Evolutionary conservation across 2,329 filamentous ascomycete species (phyloP).

Genomic region (Kalmusia sp.): DNA sequence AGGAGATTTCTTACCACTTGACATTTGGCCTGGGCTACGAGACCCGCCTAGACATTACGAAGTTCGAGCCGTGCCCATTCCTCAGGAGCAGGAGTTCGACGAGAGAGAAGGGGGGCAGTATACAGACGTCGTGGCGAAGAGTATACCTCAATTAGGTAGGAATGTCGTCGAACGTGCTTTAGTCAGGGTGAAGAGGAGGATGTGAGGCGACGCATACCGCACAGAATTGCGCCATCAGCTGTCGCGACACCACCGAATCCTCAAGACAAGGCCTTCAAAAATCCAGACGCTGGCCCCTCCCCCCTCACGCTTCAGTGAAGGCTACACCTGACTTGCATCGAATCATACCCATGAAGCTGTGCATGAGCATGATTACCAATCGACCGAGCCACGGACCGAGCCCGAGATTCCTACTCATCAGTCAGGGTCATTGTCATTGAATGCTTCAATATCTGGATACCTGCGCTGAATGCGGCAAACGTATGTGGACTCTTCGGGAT

Average conservation of each 20-base stretch:
- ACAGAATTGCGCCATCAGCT: background rate
- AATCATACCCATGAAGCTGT: too few relatives aligned
- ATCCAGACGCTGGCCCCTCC: too few relatives aligned
- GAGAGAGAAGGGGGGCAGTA: conserved; percentile 21
- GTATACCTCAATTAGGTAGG: conserved; percentile 43
- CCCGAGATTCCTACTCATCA: too few relatives aligned
- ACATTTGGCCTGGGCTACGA: conserved; percentile 76
- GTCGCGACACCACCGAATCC: background rate
- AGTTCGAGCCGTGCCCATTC: conserved; percentile 30
- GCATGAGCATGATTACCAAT: too few relatives aligned
- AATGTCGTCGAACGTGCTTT: conserved; percentile 45
- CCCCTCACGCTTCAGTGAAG: too few relatives aligned
- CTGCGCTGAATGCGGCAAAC: too few relatives aligned
- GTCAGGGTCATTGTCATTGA: too few relatives aligned
- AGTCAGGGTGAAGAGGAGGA: conserved; percentile 44
- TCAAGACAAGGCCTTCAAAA: too few relatives aligned
- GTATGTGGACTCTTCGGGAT: too few relatives aligned
- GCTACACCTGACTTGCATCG: too few relatives aligned
- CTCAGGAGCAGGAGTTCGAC: conserved; percentile 22
- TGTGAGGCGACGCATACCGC: conserved; percentile 24
- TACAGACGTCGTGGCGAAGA: conserved; percentile 26
- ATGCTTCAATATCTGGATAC: too few relatives aligned
- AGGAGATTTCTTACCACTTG: conserved; percentile 84
- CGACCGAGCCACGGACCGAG: too few relatives aligned
- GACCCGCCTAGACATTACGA: conserved; percentile 45